phyloP scores from a whole-genome alignment of 140 eudicot genomes.

The Flaveria floridana region DNA sequence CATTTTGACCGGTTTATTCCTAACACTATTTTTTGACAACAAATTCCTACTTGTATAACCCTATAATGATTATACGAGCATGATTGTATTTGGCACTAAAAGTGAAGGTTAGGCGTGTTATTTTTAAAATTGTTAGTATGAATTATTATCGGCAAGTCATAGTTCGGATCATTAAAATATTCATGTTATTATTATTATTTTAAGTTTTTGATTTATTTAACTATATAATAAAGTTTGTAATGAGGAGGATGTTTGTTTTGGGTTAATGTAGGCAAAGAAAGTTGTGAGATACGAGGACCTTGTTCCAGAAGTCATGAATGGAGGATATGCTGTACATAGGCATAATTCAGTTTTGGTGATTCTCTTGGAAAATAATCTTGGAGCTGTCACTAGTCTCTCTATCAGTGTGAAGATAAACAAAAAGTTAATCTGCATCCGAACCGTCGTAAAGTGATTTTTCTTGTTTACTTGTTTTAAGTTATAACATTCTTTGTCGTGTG shows the following conservation, averaged over 20 bases:
- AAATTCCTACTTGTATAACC: neutral
- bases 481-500: constrained; percentile 30
- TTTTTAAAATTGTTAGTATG: neutral
- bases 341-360: constrained; percentile 1
- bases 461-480: constrained; percentile 16
- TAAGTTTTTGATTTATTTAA: neutral
- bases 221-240: neutral
- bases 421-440: constrained; percentile 9
- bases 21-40: neutral
- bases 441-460: constrained; percentile 19
- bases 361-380: constrained; percentile 22
- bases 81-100: neutral
- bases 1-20: neutral
- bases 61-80: neutral
- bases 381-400: constrained; percentile 20
- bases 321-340: constrained; percentile 27
- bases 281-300: constrained; percentile 29
- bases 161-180: neutral
- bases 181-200: neutral
- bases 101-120: neutral
- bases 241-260: neutral
- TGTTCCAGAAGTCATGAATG: constrained; percentile 29
- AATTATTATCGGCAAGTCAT: neutral
- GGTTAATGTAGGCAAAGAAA: constrained; percentile 20
- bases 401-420: constrained; percentile 28